Base-by-base conservation (phyloP, 805 yeast species). In the Diddensiella caesifluorescens region DNA sequence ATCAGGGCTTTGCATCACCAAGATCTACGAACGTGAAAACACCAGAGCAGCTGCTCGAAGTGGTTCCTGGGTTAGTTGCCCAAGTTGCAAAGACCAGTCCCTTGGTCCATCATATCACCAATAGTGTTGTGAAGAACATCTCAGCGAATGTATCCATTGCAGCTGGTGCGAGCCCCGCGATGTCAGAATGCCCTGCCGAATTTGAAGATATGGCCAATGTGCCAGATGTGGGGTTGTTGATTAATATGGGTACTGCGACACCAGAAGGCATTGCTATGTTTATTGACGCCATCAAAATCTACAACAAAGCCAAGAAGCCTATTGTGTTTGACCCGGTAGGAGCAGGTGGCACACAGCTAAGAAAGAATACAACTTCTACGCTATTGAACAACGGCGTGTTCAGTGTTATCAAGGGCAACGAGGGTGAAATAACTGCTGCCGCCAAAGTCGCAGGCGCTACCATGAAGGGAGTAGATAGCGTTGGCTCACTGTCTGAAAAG, bases 281-380 rank as follows among this genome's bases (percentile, higher is more conserved):
- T 47, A 50, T 66, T 18, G 52, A 55, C 2, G 95, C 90, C 0
- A 60, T 82, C 15, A 55, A 57, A 6, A 74, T 71, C 0, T 86
- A 88, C 57, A 82, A 81, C 55, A 56, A 54, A 10, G 51, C 59
- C 10, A 74, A 74, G 2, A 68, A 71, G 34, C 89, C 85, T 3
- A 72, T 88, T 23, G 75, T 88, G 0, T 80, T 83, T 51, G 97
- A 88, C 59, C 97, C 96, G 0, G 95, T 88, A n/a, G 97, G 88
- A 0, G 86, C 81, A 29, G 95, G 95, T 21, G 95, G 96, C 0
- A 71, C 95, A 0, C 43, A 55, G 3, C 71, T 75, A 4, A 69
- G 97, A 45, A 64, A 65, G 29, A 53, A 61, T 2, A 65, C 77
- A 13, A 73, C 79, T 39, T 58, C 65, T 21, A 56, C 57, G 0